Evolutionary conservation across 2,329 filamentous ascomycete genomes (phyloP), one percentile per base, ranked within the genome.

Genomic region (Ramularia collo-cygni): DNA sequence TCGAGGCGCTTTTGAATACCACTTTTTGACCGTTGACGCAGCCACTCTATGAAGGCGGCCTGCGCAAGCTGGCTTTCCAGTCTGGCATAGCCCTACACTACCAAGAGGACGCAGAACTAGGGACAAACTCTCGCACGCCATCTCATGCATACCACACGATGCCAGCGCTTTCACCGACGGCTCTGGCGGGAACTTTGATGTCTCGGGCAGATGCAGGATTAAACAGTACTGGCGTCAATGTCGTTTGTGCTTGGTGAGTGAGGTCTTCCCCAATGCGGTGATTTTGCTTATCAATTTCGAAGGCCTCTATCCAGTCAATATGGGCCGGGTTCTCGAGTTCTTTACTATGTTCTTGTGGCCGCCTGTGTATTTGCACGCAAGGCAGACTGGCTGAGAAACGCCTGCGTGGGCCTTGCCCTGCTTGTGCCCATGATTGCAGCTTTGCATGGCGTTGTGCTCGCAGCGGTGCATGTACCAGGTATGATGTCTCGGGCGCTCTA

Each of bases 331-430:
- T 71, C 71, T 1, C 63, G 75, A 47, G 56, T 73, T 27, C 54
- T 77, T 68, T 80, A 82, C 57, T 83, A 84, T 55, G 68, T 75
- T 30, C 70, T 83, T 2, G 72, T 83, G 35, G 69, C 74, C 35
- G 70, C 77, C 2, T 83, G 79, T 51, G 69, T 83, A 3, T 59
- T 83, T 34, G 77, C 75, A n/a, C 69, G 77, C 35, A 78, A 76
- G 49, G 61, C 64, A 18, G 72, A 76, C 58, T 82, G 77, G 77
- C 65, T 83, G 3, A 69, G 73, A 37, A 76, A 75, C 49, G 75
- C 79, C 8, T 81, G 76, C 55, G 61, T 83, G 26, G 79, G 78
- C 5, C 78, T 75, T 10, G 79, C 74, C 4, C 63, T 80, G 49
- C 64, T 81, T 26, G 67, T 83, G 30, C 79, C 80, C 0, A 76